A percentile compares a stretch with the other conserved stretches of the same genome.
Conservation (phyloP, 2,329 filamentous ascomycete species). For the Tolypocladium paradoxum region DNA sequence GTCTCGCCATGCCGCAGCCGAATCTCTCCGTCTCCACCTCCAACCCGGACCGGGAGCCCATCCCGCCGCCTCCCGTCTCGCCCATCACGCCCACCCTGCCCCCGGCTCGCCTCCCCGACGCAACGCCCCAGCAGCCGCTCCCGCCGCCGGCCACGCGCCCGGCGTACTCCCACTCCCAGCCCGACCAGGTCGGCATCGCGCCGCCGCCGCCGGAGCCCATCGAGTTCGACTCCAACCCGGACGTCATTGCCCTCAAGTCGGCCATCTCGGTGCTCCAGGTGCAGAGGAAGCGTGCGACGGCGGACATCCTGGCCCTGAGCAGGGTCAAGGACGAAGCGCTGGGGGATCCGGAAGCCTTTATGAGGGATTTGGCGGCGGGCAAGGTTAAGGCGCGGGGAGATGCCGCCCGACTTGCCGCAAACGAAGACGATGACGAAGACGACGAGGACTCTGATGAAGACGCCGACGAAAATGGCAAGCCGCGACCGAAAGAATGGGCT, state of each 20-base stretch:
- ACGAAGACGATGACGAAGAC: slow-evolving; percentile 13
- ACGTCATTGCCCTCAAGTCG: slow-evolving; percentile 76
- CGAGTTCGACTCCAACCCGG: slow-evolving; percentile 58
- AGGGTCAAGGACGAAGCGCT: slow-evolving; percentile 61
- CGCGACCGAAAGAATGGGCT: slow-evolving; percentile 37
- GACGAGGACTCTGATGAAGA: slow-evolving; percentile 17
- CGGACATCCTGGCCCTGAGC: slow-evolving; percentile 63
- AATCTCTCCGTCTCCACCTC: slow-evolving; percentile 18
- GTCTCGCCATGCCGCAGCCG: slow-evolving; percentile 18
- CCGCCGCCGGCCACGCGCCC: slow-evolving; percentile 13
- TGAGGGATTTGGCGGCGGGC: slow-evolving; percentile 54
- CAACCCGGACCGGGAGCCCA: slow-evolving; percentile 20
- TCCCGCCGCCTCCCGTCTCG: slow-evolving; percentile 42
- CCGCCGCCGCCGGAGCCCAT: slow-evolving; percentile 42
- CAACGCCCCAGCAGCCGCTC: slow-evolving; percentile 4
- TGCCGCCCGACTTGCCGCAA: neutral
- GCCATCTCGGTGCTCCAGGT: slow-evolving; percentile 81
- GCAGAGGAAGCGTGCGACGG: slow-evolving; percentile 66
- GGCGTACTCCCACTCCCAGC: slow-evolving; percentile 34
- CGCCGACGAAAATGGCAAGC: slow-evolving; percentile 18
- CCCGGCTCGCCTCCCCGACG: slow-evolving; percentile 20
- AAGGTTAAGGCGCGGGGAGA: slow-evolving; percentile 32
- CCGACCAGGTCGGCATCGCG: slow-evolving; percentile 26
- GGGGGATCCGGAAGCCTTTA: slow-evolving; percentile 60
- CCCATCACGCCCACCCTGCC: slow-evolving; percentile 42